These are phyloP conservation scores for Juglanconis sp. DNA, from an alignment of 2,329 filamentous ascomycete genomes.

Conservation along the genomic window DNA sequence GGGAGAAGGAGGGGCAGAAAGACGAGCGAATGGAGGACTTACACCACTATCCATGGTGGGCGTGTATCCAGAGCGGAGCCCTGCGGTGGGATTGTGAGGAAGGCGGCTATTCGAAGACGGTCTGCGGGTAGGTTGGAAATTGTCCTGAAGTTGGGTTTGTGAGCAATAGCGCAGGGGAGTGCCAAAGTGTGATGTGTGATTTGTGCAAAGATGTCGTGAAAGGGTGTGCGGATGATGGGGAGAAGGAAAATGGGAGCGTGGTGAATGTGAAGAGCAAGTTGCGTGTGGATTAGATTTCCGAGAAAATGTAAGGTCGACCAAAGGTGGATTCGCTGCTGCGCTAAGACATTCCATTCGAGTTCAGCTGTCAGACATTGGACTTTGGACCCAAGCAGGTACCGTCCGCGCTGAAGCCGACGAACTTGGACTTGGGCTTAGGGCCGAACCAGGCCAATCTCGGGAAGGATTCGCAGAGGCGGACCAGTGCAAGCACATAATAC, in stretches of 20 bases:
- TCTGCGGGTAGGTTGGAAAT: too few species aligned
- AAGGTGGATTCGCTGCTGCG: constrained; percentile 5
- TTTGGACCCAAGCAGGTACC: not conserved
- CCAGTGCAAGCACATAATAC: constrained; percentile 1
- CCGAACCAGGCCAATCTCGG: not conserved
- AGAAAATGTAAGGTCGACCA: constrained; percentile 10
- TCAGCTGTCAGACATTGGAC: constrained; percentile 17
- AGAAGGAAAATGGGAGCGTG: constrained; percentile 1
- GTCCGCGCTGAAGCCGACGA: constrained; percentile 6
- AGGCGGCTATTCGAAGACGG: not conserved
- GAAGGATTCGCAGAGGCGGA: not conserved
- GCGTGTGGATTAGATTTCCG: constrained; percentile 4
- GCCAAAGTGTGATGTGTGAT: not conserved
- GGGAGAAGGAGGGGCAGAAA: not conserved
- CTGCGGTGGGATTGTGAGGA: constrained; percentile 1
- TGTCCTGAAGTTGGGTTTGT: not conserved
- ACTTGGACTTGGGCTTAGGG: constrained; percentile 8
- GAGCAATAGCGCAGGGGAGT: not conserved
- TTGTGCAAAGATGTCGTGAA: not conserved
- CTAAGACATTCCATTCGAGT: constrained; percentile 17
- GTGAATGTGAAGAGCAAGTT: constrained; percentile 7
- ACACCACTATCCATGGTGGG: constrained; percentile 18
- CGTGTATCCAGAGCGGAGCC: constrained; percentile 14
- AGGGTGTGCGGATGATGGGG: not conserved
- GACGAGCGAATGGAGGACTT: constrained; percentile 7